Conservation (phyloP, 805 yeast genomes). For the Myxozyma sirexii region DNA sequence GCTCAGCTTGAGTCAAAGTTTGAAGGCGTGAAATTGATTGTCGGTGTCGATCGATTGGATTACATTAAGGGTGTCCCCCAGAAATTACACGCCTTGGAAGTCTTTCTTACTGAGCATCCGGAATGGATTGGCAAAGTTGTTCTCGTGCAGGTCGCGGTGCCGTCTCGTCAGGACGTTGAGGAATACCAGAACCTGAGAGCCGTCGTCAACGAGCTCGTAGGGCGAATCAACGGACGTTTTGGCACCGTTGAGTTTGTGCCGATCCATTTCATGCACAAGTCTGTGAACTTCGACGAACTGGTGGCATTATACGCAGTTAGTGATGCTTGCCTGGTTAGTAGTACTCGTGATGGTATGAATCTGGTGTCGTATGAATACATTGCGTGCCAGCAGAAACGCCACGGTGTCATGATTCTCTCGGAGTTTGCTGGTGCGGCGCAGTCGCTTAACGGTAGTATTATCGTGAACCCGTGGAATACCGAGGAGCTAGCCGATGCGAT, state of each 20-base stretch:
- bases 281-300: slow-evolving; percentile 87
- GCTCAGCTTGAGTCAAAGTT: slow-evolving; percentile 65
- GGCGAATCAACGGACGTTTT: slow-evolving; percentile 92
- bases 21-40: slow-evolving; percentile 77
- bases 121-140: slow-evolving; percentile 98
- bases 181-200: slow-evolving; percentile 93
- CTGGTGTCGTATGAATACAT: slow-evolving; percentile 94
- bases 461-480: slow-evolving; percentile 98
- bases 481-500: slow-evolving; percentile 89
- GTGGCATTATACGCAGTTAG: slow-evolving; percentile 81
- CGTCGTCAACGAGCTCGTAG: slow-evolving; percentile 93
- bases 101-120: slow-evolving; percentile 87
- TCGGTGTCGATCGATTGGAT: slow-evolving; percentile 95
- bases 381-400: slow-evolving; percentile 85
- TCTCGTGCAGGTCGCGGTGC: slow-evolving; percentile 94
- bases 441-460: slow-evolving; percentile 86
- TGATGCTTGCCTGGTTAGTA: slow-evolving; percentile 89
- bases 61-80: slow-evolving; percentile 98
- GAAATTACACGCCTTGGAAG: slow-evolving; percentile 93
- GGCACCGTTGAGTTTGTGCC: slow-evolving; percentile 98
- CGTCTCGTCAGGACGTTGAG: slow-evolving; percentile 96
- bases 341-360: slow-evolving; percentile 99
- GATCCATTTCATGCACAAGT: slow-evolving; percentile 92
- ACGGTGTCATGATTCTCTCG: slow-evolving; percentile 84
- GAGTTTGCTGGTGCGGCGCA: slow-evolving; percentile 99